These are phyloP conservation scores for Jamesozyma spencerorum DNA, from an alignment of 805 yeast species.

Conservation along the genomic window DNA sequence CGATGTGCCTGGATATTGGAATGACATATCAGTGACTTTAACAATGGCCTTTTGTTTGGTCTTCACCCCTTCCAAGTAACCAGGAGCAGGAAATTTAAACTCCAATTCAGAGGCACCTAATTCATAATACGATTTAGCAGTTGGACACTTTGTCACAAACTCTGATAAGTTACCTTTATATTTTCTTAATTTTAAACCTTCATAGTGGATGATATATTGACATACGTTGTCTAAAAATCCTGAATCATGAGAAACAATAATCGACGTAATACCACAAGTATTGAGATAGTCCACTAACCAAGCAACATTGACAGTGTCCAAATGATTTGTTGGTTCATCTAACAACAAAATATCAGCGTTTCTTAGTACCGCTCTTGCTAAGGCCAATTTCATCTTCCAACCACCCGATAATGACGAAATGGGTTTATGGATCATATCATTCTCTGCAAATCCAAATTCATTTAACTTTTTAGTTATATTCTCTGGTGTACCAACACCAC, in stretches of 20 bases:
- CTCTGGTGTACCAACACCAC: slow-evolving; percentile 62
- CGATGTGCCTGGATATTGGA: slow-evolving; percentile 96
- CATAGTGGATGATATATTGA: slow-evolving; percentile 96
- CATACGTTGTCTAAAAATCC: slow-evolving; percentile 93
- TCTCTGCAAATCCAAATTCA: slow-evolving; percentile 74
- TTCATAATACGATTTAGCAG: slow-evolving; percentile 95
- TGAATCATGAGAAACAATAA: slow-evolving; percentile 95
- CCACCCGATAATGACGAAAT: slow-evolving; percentile 95
- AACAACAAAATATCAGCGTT: slow-evolving; percentile 68
- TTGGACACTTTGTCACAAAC: slow-evolving; percentile 92
- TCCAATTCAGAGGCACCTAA: slow-evolving; percentile 92
- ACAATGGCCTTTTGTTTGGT: slow-evolving; percentile 98
- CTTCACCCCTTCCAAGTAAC: slow-evolving; percentile 98
- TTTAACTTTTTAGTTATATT: slow-evolving; percentile 58
- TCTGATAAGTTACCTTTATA: slow-evolving; percentile 98
- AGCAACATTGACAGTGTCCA: slow-evolving; percentile 96
- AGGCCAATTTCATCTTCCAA: slow-evolving; percentile 98
- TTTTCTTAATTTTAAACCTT: slow-evolving; percentile 96
- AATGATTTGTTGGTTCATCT: slow-evolving; percentile 81
- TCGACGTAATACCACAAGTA: slow-evolving; percentile 93
- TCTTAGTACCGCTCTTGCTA: slow-evolving; percentile 94
- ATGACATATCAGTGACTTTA: slow-evolving; percentile 87
- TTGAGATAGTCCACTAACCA: slow-evolving; percentile 97
- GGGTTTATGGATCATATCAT: slow-evolving; percentile 82
- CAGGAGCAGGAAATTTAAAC: slow-evolving; percentile 96